Base-by-base conservation (phyloP, 441 rosid genomes). In the Populus hybrid region DNA sequence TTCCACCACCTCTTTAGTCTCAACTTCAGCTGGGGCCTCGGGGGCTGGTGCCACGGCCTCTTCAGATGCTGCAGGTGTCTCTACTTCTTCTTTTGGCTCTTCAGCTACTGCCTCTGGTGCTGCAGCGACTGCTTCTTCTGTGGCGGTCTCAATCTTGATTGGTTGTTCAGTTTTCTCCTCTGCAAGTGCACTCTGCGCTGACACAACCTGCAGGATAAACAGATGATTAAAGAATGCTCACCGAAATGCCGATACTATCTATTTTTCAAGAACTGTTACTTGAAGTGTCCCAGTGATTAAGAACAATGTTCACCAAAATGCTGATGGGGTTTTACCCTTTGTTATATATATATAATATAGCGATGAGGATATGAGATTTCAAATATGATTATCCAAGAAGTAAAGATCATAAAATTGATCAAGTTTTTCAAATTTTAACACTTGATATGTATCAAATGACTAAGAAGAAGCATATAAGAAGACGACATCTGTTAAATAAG, bases 131-230 rank as follows among this genome's bases (percentile, higher is more conserved):
- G 18, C 79, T 73, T 71, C 84, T 24, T 77, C 84, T 67, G 72
- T 24, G 59, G 7, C 73, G 65, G 79, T 57, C 67, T 84, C 89
- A 36, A 79, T 40, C 38, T 42, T 71, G 80, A 71, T 64, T 9
- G 79, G 3, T 64, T 85, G 87, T 68, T 82, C 85, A 35, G 53
- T 16, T 81, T 80, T 84, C 74, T 85, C 91, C 86, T 80, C 93
- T 6, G 77, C 59, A 30, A 82, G 80, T 18, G 86, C 88, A 34
- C 78, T 80, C 46, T 83, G 83, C 72, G 72, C 88, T 70, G 88
- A 76, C 26, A 78, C 91, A 78, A 90, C 89, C 93, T 90, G 83
- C 79, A 67, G 6, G 67, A 35, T 16, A 28, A 70, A 40, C 35
- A 67, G 14, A 30, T 12, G 2, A 5, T 53, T 14, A 53, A 28